Evolutionary conservation across 371 early-diverging fungal species (phyloP), one percentile per base, ranked within the genome.

Genomic region (Mortierella sp.): DNA sequence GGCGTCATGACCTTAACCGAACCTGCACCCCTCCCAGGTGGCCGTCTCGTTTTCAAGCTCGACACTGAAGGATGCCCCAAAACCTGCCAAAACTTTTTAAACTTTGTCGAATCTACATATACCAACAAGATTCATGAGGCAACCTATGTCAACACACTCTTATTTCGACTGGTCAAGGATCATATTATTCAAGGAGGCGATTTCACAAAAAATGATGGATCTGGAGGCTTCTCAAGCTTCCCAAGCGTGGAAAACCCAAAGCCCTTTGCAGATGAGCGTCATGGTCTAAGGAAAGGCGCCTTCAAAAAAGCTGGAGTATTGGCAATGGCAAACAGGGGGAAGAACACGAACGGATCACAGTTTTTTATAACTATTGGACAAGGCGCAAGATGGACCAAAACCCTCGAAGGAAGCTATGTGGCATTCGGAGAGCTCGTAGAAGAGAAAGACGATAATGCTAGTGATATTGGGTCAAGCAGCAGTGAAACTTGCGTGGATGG

Each of bases 291-390:
- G 35, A 86, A 88, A 20, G 83, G 87, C 35, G 83, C 84, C 51
- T 88, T 89, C 61, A 85, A 84, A 52, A 69, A 76, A 30, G 51
- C 63, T 16, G 94, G 94, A 0, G 39, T 90, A 12, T 68, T 95
- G 35, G 91, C 90, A 0, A 96, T 96, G 96, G 97, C 97, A 5
- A 97, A 97, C 76, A 77, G 90, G 14, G 96, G 95, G n/a, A 91
- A 91, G 83, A 90, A 97, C 83, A 89, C 93, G 11, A 97, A 97
- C 78, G 94, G 94, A 39, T 93, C 94, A 1, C 96, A 96, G 78
- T 95, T 94, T 72, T 95, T 95, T 83, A 87, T 96, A 28, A 92
- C 93, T 20, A 67, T 93, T 39, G 67, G 78, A 6, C 86, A 87
- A 18, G 88, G 88, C 11, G 73, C 87, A 14, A 71, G 85, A 49